Base-by-base conservation (phyloP, 1,139 yeast genomes). In the Zygoascus hellenicus region DNA sequence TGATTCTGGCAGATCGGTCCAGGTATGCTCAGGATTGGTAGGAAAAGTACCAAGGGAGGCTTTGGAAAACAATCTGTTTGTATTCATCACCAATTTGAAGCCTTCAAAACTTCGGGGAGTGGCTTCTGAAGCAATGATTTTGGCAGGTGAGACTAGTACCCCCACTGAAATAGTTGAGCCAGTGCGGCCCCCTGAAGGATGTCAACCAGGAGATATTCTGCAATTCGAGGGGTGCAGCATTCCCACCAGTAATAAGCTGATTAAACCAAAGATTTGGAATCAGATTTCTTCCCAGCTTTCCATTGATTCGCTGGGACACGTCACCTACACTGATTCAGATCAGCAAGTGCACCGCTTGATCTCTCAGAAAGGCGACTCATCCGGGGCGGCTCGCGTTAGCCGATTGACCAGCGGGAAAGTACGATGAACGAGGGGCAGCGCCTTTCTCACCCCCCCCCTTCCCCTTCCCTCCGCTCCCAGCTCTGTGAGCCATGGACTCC, bases 51-150 rank as follows among this genome's bases (percentile, higher is more conserved):
- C 80, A 2, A 59, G 67, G 39, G 77, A 72, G 43, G 68, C 72
- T 11, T 64, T 81, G 69, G 69, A 72, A 48, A 67, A 72, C 52
- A 66, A 75, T 48, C 67, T 63, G 50, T 81, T 81, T 9, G 76
- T 81, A 2, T 63, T 78, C 13, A 69, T 81, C 46, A 78, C 78
- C 38, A 81, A 81, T 64, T 68, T 81, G 60, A 81, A 81, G 62
- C 81, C 83, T 6, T 77, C 79, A 2, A 77, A 81, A 54, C 78
- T 81, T 81, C 71, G 88, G 63, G 84, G 84, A 2, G 70, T 74
- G 14, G 60, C 56, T 45, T 77, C 83, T 0, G 75, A 76, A 50
- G 84, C 81, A 0, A 80, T 80, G 85, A 57, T 80, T 1, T 58
- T 80, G 30, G 83, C 83, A 3, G 77, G 81, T 2, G 73, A 63